These are phyloP conservation scores for Spergularia azorica DNA, from an alignment of 179 eudicot species.

Conservation along the genomic window DNA sequence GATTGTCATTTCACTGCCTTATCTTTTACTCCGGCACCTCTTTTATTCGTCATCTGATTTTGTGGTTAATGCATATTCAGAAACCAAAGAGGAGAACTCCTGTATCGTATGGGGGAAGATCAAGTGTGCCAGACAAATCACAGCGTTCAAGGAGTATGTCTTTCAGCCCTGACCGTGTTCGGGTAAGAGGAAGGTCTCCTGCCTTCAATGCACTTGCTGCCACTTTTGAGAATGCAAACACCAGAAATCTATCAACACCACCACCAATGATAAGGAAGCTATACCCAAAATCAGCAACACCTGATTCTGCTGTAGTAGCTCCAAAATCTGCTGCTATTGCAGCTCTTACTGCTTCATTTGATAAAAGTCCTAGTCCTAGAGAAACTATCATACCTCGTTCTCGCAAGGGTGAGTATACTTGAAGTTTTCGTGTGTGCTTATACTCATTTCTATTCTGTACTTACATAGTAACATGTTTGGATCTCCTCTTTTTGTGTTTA, in stretches of 20 bases:
- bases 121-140: constrained; percentile 82
- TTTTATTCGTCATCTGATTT: background rate
- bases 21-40: background rate
- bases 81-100: constrained; percentile 92
- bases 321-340: constrained; percentile 79
- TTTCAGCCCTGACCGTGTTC: constrained; percentile 83
- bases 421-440: background rate
- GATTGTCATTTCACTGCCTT: background rate
- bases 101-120: constrained; percentile 72
- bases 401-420: constrained; percentile 56
- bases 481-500: constrained; percentile 18
- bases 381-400: constrained; percentile 69
- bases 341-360: constrained; percentile 66
- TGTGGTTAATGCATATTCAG: constrained; percentile 36
- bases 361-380: constrained; percentile 51
- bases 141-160: constrained; percentile 95
- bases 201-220: constrained; percentile 97
- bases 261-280: constrained; percentile 79
- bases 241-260: constrained; percentile 94
- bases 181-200: constrained; percentile 96
- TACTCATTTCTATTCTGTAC: background rate
- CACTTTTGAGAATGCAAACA: constrained; percentile 71
- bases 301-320: constrained; percentile 59
- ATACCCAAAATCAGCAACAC: constrained; percentile 74
- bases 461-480: constrained; percentile 14